Evolutionary conservation across 164 flowering plant genomes (phyloP).

Genomic region (Vitis rupestris): DNA sequence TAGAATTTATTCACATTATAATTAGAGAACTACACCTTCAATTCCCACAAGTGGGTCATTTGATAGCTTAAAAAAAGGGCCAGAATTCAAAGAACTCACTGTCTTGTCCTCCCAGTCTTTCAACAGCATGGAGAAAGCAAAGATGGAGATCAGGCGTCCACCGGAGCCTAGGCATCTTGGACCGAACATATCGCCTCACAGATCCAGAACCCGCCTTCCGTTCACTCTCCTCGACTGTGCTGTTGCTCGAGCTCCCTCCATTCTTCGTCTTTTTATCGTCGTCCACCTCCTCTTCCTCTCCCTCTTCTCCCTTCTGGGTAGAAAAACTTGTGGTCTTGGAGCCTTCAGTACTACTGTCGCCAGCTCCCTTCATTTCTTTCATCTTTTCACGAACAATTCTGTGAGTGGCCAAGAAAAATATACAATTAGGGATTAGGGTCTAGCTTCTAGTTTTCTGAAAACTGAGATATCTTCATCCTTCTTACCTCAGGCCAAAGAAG

Average conservation of each 20-base stretch:
- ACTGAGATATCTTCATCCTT: neutral
- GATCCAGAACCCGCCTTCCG: constrained; percentile 23
- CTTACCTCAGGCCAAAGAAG: neutral
- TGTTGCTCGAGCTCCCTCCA: constrained; percentile 36
- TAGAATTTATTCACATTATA: neutral
- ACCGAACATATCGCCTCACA: constrained; percentile 24
- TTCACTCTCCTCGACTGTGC: constrained; percentile 37
- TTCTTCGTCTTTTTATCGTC: neutral
- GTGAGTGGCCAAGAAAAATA: neutral
- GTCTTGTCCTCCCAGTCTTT: constrained; percentile 34
- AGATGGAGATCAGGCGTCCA: constrained; percentile 42
- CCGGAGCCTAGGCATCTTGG: constrained; percentile 32
- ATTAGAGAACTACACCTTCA: neutral
- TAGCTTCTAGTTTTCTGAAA: neutral
- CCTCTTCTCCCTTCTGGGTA: constrained; percentile 3
- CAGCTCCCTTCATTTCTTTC: constrained; percentile 4
- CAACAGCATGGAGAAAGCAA: constrained; percentile 32
- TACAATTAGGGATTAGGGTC: neutral
- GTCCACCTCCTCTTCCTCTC: neutral
- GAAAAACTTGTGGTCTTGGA: constrained; percentile 11
- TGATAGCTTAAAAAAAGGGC: neutral
- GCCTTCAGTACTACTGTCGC: constrained; percentile 8
- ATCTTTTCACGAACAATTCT: neutral
- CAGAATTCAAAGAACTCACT: constrained; percentile 14
- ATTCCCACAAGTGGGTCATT: neutral